A percentile compares a stretch with the other conserved stretches of the same genome.
Conservation (phyloP, 352 stramenopile genomes). For the Phytophthora fragariae region DNA sequence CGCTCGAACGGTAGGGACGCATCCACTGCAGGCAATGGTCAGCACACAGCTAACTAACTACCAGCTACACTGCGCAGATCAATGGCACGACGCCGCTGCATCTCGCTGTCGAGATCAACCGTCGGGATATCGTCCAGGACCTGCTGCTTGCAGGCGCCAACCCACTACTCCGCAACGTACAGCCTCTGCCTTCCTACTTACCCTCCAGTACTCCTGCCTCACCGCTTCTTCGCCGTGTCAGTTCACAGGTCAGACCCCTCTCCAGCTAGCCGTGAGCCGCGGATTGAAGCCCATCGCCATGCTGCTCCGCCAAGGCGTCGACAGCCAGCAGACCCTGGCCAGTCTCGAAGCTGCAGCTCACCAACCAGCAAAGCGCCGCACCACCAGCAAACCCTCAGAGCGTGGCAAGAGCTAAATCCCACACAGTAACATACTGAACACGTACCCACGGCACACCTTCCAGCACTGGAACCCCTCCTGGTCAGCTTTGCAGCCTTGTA, state of each 20-base stretch:
- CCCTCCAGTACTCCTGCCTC: conserved; percentile 1
- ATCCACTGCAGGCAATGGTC: not conserved
- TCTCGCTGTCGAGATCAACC: conserved; percentile 54
- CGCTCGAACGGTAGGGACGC: conserved; percentile 44
- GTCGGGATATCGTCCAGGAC: conserved; percentile 65
- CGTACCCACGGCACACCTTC: conserved; percentile 1
- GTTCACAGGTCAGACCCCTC: conserved; percentile 59
- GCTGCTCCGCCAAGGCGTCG: conserved; percentile 47
- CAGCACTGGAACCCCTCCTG: not conserved
- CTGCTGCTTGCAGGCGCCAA: conserved; percentile 65
- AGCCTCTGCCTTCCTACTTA: not conserved
- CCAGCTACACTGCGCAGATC: conserved; percentile 41
- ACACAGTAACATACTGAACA: conserved; percentile 1
- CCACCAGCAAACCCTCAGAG: not conserved
- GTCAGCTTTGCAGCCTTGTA: conserved; percentile 8
- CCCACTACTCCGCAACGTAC: conserved; percentile 66
- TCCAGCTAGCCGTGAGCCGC: conserved; percentile 44
- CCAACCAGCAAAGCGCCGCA: conserved; percentile 17
- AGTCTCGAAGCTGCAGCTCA: conserved; percentile 27
- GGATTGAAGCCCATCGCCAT: conserved; percentile 36
- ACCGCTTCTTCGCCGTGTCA: conserved; percentile 14
- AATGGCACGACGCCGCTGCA: conserved; percentile 72
- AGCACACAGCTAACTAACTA: not conserved
- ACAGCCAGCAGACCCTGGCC: conserved; percentile 37
- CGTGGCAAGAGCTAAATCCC: not conserved